These are phyloP conservation scores for Paraphoma sp. DNA, from an alignment of 2,329 filamentous ascomycete genomes.

Conservation along the genomic window DNA sequence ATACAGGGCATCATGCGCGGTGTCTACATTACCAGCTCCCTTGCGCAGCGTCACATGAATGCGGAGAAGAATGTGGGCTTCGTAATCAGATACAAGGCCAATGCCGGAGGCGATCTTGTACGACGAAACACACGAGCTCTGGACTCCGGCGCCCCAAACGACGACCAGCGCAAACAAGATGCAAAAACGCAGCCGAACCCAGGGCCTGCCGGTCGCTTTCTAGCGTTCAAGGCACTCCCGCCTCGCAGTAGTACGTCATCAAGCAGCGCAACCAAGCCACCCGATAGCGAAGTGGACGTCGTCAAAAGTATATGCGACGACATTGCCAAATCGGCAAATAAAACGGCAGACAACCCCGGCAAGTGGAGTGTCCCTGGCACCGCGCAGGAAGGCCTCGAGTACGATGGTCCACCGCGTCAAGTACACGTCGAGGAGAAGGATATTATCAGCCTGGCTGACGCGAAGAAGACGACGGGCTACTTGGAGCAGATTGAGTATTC, in stretches of 20 bases:
- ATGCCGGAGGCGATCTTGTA: conserved; percentile 72
- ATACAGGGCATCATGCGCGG: conserved; percentile 77
- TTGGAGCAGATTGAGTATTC: conserved; percentile 88
- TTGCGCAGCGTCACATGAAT: conserved; percentile 78
- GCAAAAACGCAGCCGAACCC: conserved; percentile 24
- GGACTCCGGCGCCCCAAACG: conserved; percentile 51
- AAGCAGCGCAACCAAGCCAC: conserved; percentile 28
- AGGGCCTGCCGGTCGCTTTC: conserved; percentile 41
- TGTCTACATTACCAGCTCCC: conserved; percentile 87
- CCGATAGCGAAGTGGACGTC: conserved; percentile 59
- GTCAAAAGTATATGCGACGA: conserved; percentile 74
- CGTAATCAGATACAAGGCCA: conserved; percentile 76
- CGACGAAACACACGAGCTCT: conserved; percentile 87
- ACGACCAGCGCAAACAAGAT: conserved; percentile 14
- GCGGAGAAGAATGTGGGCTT: conserved; percentile 84
- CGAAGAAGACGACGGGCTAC: conserved; percentile 83
- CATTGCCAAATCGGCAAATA: conserved; percentile 71
- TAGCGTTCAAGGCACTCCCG: conserved; percentile 65
- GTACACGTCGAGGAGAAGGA: conserved; percentile 64
- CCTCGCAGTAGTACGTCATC: conserved; percentile 51
- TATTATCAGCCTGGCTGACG: conserved; percentile 84
- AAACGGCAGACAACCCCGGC: conserved; percentile 50
- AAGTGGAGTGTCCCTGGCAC: conserved; percentile 34
- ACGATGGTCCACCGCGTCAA: background rate
- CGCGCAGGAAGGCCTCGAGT: conserved; percentile 2